Evolutionary conservation across 75 land plant species (phyloP).

Genomic region (Adiantum capillusveneris): DNA sequence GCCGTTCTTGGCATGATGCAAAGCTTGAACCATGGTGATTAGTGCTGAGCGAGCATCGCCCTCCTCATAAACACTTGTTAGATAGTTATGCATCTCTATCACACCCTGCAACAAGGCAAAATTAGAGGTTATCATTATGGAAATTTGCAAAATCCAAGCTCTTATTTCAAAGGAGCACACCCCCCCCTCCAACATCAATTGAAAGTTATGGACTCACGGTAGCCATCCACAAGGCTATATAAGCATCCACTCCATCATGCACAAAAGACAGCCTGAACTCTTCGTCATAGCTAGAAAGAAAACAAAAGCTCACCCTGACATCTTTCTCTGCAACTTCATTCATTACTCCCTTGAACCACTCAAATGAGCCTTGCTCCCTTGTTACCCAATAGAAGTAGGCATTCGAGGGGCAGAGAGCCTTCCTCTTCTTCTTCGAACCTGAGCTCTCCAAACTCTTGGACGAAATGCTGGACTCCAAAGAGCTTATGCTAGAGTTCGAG

Average conservation of each 20-base stretch:
- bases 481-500: slow-evolving; percentile 2
- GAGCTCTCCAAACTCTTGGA: not conserved
- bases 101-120: slow-evolving; percentile 31
- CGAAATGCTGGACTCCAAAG: not conserved
- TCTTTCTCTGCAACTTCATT: slow-evolving; percentile 50
- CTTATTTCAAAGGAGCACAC: too few species aligned
- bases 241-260: too few species aligned
- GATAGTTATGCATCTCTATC: slow-evolving; percentile 41
- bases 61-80: slow-evolving; percentile 42
- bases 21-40: slow-evolving; percentile 31
- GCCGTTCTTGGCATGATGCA: slow-evolving; percentile 36
- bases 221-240: too few species aligned
- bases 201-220: too few species aligned
- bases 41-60: slow-evolving; percentile 68
- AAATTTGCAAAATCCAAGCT: too few species aligned
- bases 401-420: slow-evolving; percentile 10
- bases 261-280: too few species aligned
- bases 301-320: slow-evolving; percentile 13
- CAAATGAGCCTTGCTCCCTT: slow-evolving; percentile 54
- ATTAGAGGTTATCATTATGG: too few species aligned
- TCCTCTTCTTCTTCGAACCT: slow-evolving; percentile 14
- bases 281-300: too few species aligned
- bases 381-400: slow-evolving; percentile 73
- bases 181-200: too few species aligned
- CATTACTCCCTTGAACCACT: slow-evolving; percentile 60